Percentiles rank a stretch among this genome's conserved stretches.
These are phyloP conservation scores for Excoecaria agallocha DNA, from an alignment of 345 rosid species.

Conservation along the genomic window DNA sequence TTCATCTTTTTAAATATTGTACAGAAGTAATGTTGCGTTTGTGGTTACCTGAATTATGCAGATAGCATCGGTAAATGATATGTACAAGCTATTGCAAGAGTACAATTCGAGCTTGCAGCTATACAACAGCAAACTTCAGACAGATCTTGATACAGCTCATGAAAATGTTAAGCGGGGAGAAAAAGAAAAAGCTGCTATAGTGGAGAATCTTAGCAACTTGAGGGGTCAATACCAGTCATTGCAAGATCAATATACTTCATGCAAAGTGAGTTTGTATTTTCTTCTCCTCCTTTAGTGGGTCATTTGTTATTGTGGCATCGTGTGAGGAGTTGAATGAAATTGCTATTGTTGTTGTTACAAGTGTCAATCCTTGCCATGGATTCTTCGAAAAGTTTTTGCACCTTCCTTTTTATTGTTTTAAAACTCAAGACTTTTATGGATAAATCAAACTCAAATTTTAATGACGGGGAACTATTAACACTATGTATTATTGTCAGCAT, in stretches of 20 bases:
- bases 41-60: conserved; percentile 34
- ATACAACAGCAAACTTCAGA: conserved; percentile 88
- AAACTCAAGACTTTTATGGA: not conserved
- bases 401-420: not conserved
- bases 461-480: too few relatives aligned
- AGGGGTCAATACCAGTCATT: conserved; percentile 72
- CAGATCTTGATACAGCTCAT: conserved; percentile 79
- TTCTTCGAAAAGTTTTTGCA: not conserved
- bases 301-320: not conserved
- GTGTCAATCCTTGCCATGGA: too few relatives aligned
- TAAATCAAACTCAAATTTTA: not conserved
- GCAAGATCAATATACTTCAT: conserved; percentile 70
- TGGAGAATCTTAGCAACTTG: conserved; percentile 67
- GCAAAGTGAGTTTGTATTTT: conserved; percentile 51
- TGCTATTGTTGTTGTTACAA: not conserved
- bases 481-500: not conserved
- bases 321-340: not conserved
- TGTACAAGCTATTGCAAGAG: conserved; percentile 94
- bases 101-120: conserved; percentile 93
- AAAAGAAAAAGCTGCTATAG: conserved; percentile 73
- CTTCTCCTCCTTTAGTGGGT: not conserved
- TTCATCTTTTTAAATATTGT: not conserved
- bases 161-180: conserved; percentile 78
- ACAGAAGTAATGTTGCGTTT: conserved; percentile 6
- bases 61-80: conserved; percentile 84